Percentiles rank a stretch among this genome's conserved stretches.
Conservation (phyloP, 306 rosid genomes). For the Leucaena leucocephala region DNA sequence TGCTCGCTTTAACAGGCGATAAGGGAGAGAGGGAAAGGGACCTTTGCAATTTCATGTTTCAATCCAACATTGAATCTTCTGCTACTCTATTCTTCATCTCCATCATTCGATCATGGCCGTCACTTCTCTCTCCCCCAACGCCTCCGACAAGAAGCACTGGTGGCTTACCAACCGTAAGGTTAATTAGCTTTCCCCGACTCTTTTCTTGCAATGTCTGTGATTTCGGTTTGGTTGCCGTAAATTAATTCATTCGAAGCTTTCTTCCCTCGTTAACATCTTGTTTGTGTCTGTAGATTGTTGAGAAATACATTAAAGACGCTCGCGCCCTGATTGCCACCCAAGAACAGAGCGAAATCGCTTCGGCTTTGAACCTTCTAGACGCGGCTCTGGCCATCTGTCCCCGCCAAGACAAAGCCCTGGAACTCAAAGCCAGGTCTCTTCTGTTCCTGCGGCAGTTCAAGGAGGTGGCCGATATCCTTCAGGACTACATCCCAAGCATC, state of each 20-base stretch:
- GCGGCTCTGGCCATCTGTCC: slow-evolving; percentile 85
- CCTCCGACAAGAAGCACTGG: slow-evolving; percentile 86
- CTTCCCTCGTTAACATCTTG: neutral
- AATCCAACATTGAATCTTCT: slow-evolving; percentile 18
- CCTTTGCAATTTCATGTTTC: slow-evolving; percentile 35
- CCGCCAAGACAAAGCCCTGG: slow-evolving; percentile 73
- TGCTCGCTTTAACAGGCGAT: slow-evolving; percentile 38
- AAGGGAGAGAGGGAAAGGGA: neutral
- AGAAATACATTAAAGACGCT: slow-evolving; percentile 76
- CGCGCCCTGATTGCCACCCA: slow-evolving; percentile 68
- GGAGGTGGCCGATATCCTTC: slow-evolving; percentile 93
- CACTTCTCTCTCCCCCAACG: slow-evolving; percentile 48
- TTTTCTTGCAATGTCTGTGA: neutral
- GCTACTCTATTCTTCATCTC: neutral
- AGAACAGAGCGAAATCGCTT: slow-evolving; percentile 64
- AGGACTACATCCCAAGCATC: slow-evolving; percentile 91
- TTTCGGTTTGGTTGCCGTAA: neutral
- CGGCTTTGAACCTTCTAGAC: slow-evolving; percentile 75
- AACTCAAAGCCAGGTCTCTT: slow-evolving; percentile 80
- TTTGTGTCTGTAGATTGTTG: slow-evolving; percentile 62
- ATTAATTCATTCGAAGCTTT: neutral
- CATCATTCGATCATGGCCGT: slow-evolving; percentile 51
- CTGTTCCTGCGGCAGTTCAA: slow-evolving; percentile 77
- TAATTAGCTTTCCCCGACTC: neutral
- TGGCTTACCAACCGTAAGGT: slow-evolving; percentile 94